A percentile compares a stretch with the other conserved stretches of the same genome.
Conservation (phyloP, 805 yeast genomes). For the Cyberlindnera misumaiensis region DNA sequence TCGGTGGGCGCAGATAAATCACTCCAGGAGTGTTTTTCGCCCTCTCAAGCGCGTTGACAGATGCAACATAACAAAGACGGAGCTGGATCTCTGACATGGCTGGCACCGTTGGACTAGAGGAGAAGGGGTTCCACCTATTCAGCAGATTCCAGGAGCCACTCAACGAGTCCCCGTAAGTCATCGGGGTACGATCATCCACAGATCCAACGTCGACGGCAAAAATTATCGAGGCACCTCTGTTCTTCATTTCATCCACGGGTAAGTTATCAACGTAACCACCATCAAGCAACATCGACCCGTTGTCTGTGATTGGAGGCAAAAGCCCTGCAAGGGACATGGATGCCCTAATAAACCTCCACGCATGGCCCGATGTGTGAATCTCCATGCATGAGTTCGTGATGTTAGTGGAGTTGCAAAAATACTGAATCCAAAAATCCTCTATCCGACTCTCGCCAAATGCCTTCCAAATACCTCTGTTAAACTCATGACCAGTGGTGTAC, state of each 20-base stretch:
- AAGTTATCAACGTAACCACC: slow-evolving; percentile 95
- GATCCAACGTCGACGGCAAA: slow-evolving; percentile 97
- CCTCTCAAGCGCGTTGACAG: slow-evolving; percentile 84
- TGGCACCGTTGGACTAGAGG: slow-evolving; percentile 82
- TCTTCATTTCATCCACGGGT: slow-evolving; percentile 89
- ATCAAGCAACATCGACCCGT: slow-evolving; percentile 89
- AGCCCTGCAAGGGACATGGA: slow-evolving; percentile 95
- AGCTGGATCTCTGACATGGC: slow-evolving; percentile 92
- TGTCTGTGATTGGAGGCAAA: slow-evolving; percentile 80
- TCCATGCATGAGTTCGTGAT: slow-evolving; percentile 95
- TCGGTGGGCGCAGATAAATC: slow-evolving; percentile 86
- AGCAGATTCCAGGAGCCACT: slow-evolving; percentile 89
- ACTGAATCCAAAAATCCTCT: slow-evolving; percentile 93
- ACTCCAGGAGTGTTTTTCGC: slow-evolving; percentile 86
- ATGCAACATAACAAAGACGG: slow-evolving; percentile 88
- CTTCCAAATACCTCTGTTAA: slow-evolving; percentile 97
- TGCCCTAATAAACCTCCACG: slow-evolving; percentile 94
- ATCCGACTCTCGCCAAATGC: slow-evolving; percentile 86
- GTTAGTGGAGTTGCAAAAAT: slow-evolving; percentile 86
- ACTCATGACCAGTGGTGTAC: slow-evolving; percentile 95
- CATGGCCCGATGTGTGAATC: slow-evolving; percentile 83
- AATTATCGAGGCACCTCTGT: slow-evolving; percentile 76
- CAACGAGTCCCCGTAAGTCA: slow-evolving; percentile 87
- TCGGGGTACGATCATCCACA: slow-evolving; percentile 82
- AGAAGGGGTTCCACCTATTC: slow-evolving; percentile 86